Evolutionary conservation across 495 filamentous ascomycete species (phyloP).

Genomic region (Astrocystis sublimbata): DNA sequence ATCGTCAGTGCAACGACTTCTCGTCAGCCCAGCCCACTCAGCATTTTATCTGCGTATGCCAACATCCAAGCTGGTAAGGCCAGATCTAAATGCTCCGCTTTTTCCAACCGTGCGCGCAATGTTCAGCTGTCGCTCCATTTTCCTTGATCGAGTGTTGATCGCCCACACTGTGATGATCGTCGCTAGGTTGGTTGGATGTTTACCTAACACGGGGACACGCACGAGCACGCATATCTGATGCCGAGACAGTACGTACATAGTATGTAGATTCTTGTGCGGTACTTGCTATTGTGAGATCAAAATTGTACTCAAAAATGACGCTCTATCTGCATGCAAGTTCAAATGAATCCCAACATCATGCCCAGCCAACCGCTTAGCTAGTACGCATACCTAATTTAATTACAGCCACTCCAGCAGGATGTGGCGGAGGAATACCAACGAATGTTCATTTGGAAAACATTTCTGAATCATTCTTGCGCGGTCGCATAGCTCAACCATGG

Average conservation of each 20-base stretch:
- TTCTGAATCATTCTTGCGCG: background rate
- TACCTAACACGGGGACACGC: no score
- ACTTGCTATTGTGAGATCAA: background rate
- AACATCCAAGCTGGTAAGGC: background rate
- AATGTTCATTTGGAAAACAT: background rate
- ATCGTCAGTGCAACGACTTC: background rate
- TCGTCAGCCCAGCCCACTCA: no score
- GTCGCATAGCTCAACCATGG: background rate
- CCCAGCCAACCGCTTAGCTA: no score
- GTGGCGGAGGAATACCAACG: background rate
- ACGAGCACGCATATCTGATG: no score
- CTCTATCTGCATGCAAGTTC: background rate
- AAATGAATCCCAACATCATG: background rate
- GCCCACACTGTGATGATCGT: background rate
- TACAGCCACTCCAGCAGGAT: background rate
- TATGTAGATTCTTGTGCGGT: background rate
- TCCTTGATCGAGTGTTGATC: background rate
- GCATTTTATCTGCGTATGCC: no score
- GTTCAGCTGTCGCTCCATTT: background rate
- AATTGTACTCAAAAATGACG: background rate
- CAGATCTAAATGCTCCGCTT: constrained; percentile 1
- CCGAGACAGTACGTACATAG: no score
- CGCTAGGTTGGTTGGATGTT: background rate
- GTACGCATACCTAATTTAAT: no score
- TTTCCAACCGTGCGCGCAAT: background rate